A percentile compares a stretch with the other conserved stretches of the same genome.
Conservation (phyloP, 768 basidiomycete species). For the Clitopilus passeckerianus region DNA sequence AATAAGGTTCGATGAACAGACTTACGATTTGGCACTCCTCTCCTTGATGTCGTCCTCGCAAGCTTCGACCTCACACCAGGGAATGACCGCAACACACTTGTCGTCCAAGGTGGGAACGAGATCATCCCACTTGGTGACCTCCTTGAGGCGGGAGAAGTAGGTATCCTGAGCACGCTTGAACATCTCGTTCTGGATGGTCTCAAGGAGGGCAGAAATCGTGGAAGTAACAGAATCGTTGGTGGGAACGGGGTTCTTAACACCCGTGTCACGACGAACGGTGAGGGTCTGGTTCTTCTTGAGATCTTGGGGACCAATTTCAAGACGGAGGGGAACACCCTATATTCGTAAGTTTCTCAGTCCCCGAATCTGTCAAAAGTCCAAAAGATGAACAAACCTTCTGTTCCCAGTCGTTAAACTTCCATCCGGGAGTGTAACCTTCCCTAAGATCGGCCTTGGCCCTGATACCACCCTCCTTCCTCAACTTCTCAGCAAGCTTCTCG, state of each 20-base stretch:
- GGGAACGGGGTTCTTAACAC: slow-evolving; percentile 39
- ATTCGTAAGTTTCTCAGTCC: slow-evolving; percentile 2
- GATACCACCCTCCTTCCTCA: slow-evolving; percentile 64
- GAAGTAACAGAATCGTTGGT: slow-evolving; percentile 29
- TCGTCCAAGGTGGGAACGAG: slow-evolving; percentile 87
- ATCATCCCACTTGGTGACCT: slow-evolving; percentile 85
- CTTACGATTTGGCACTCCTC: slow-evolving; percentile 77
- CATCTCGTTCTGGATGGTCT: slow-evolving; percentile 88
- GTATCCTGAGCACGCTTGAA: slow-evolving; percentile 68
- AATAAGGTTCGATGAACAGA: slow-evolving; percentile 14
- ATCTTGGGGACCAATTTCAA: slow-evolving; percentile 95
- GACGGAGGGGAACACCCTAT: slow-evolving; percentile 93
- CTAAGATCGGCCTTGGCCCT: slow-evolving; percentile 87
- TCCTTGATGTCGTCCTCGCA: slow-evolving; percentile 99
- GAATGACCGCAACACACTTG: slow-evolving; percentile 84
- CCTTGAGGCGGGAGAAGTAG: slow-evolving; percentile 67
- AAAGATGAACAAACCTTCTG: slow-evolving; percentile 61
- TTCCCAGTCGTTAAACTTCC: slow-evolving; percentile 99
- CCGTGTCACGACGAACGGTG: slow-evolving; percentile 72
- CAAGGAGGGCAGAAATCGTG: slow-evolving; percentile 64
- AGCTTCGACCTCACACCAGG: slow-evolving; percentile 91
- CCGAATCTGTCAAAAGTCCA: neutral
- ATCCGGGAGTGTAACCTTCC: slow-evolving; percentile 97
- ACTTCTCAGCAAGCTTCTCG: slow-evolving; percentile 65
- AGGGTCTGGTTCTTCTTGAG: slow-evolving; percentile 78